phyloP scores from a whole-genome alignment of 208 protist genomes.

The Vickermania ingenoplastis region DNA sequence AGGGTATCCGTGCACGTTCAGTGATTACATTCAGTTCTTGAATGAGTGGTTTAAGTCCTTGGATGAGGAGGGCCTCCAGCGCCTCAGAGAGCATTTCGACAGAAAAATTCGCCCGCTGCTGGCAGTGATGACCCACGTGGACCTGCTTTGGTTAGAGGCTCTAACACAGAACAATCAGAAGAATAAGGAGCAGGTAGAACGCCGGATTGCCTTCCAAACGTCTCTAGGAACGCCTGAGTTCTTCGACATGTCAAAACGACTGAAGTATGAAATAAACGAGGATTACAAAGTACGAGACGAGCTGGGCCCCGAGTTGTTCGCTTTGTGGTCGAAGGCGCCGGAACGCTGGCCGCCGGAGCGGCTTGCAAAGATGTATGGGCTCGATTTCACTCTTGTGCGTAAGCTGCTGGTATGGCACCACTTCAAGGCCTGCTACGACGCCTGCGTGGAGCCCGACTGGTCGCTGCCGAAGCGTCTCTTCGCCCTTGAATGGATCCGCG shows the following conservation, averaged over 20 bases:
- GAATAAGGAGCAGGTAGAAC: slow-evolving; percentile 83
- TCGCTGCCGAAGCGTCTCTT: slow-evolving; percentile 89
- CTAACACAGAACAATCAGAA: slow-evolving; percentile 84
- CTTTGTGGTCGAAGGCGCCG: slow-evolving; percentile 88
- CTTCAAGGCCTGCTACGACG: slow-evolving; percentile 92
- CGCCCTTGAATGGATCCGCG: slow-evolving; percentile 88
- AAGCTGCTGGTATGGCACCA: slow-evolving; percentile 92
- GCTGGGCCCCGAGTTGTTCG: slow-evolving; percentile 89
- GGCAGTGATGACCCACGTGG: slow-evolving; percentile 87
- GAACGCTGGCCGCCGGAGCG: slow-evolving; percentile 91
- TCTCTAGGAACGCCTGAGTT: slow-evolving; percentile 89
- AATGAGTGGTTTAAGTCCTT: slow-evolving; percentile 92
- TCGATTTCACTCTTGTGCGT: slow-evolving; percentile 87
- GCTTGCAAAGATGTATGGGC: slow-evolving; percentile 89
- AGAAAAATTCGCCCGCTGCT: slow-evolving; percentile 85
- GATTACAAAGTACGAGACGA: slow-evolving; percentile 92
- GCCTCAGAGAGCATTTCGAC: slow-evolving; percentile 89
- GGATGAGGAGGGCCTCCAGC: slow-evolving; percentile 87
- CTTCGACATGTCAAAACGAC: slow-evolving; percentile 88
- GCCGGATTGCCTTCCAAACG: slow-evolving; percentile 85
- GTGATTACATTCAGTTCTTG: slow-evolving; percentile 90
- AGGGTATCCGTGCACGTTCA: slow-evolving; percentile 86
- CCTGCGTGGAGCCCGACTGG: slow-evolving; percentile 91
- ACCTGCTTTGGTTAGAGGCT: slow-evolving; percentile 87
- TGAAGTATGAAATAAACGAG: slow-evolving; percentile 91